These are phyloP conservation scores for Baeospora myosura DNA, from an alignment of 1,284 basidiomycete genomes.

Conservation along the genomic window DNA sequence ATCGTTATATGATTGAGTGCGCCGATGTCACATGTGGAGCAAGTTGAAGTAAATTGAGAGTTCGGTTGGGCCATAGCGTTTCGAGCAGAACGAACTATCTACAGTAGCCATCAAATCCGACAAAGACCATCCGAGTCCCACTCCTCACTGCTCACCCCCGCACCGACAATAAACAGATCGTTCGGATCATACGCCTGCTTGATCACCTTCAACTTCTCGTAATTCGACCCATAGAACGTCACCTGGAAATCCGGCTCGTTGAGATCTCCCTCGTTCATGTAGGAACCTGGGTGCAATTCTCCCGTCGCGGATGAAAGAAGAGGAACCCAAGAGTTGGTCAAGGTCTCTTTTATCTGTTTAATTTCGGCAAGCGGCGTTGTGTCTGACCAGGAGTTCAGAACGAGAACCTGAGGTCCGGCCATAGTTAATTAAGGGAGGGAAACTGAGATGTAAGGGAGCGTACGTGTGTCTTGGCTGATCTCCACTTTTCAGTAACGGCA, in stretches of 20 bases:
- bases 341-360: constrained; percentile 9
- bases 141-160: constrained; percentile 22
- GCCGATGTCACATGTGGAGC: too few relatives aligned
- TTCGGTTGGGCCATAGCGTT: too few relatives aligned
- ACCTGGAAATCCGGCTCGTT: constrained; percentile 22
- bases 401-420: too few relatives aligned
- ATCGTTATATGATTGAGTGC: too few relatives aligned
- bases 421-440: too few relatives aligned
- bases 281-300: constrained; percentile 15
- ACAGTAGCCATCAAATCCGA: constrained; percentile 11
- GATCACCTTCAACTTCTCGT: constrained; percentile 18
- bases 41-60: too few relatives aligned
- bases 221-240: constrained; percentile 26
- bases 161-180: constrained; percentile 24
- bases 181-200: constrained; percentile 24
- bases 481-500: too few relatives aligned
- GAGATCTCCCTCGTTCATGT: constrained; percentile 25
- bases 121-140: constrained; percentile 22
- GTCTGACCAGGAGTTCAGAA: constrained; percentile 12
- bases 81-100: too few relatives aligned
- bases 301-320: constrained; percentile 13
- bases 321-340: constrained; percentile 17
- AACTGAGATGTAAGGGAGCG: too few relatives aligned
- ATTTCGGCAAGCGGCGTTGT: constrained; percentile 10
- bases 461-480: too few relatives aligned